Conservation (phyloP, 1,284 basidiomycete genomes). For the Puccinia novopanici region DNA sequence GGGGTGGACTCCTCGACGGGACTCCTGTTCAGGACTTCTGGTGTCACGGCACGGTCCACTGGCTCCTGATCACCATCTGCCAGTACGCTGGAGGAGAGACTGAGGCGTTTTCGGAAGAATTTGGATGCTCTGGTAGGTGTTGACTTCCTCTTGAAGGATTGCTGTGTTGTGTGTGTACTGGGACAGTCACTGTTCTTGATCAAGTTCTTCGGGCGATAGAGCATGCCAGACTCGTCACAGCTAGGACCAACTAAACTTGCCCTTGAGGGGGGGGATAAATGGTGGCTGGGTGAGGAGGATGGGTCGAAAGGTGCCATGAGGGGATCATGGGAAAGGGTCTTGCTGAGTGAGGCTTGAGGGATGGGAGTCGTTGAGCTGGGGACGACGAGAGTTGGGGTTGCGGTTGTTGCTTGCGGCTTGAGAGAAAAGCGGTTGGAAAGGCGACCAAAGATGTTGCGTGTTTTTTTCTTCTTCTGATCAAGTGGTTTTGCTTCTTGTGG, state of each 20-base stretch:
- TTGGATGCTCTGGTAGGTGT: background rate
- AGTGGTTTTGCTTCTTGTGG: background rate
- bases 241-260: background rate
- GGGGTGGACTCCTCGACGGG: background rate
- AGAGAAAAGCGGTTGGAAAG: background rate
- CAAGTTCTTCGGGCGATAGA: background rate
- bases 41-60: too few species aligned
- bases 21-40: background rate
- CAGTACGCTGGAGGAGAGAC: background rate
- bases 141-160: background rate
- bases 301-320: too few species aligned
- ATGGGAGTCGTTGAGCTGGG: background rate
- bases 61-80: too few species aligned
- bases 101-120: background rate
- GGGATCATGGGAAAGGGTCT: background rate
- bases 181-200: background rate
- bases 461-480: conserved; percentile 8
- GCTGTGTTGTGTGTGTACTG: background rate
- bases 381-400: background rate
- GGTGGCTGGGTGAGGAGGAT: too few species aligned
- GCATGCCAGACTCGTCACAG: background rate
- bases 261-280: background rate
- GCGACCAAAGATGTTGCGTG: background rate
- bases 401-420: background rate
- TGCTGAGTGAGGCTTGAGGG: background rate